Evolutionary conservation across 768 basidiomycete species (phyloP).

Genomic region (Lyophyllum decastes): DNA sequence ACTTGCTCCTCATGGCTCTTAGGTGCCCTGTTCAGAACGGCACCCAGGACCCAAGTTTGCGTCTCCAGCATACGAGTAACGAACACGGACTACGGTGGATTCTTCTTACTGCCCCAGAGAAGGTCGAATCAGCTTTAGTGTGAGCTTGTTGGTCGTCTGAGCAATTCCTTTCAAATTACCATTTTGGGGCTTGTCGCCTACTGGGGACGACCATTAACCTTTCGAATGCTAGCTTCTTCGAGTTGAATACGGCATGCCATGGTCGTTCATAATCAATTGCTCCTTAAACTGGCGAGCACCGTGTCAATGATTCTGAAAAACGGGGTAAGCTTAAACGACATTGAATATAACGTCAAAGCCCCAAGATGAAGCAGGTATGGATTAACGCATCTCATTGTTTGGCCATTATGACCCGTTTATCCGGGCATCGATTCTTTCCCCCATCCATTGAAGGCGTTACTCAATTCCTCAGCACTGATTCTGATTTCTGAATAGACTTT

Average conservation of each 20-base stretch:
- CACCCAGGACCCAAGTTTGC: background rate
- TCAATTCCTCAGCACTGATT: no score
- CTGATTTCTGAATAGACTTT: no score
- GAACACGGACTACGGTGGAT: background rate
- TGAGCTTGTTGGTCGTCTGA: background rate
- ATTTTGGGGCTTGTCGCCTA: background rate
- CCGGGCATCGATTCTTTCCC: background rate
- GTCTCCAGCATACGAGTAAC: background rate
- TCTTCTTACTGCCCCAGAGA: background rate
- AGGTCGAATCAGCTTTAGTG: background rate
- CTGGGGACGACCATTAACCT: background rate
- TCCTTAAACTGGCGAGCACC: background rate
- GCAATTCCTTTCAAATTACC: slow-evolving; percentile 5
- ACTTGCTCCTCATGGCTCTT: background rate
- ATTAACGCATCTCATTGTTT: background rate
- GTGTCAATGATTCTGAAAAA: background rate
- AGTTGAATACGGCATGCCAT: background rate
- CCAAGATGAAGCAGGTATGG: background rate
- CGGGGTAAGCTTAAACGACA: no score
- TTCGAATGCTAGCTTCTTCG: background rate
- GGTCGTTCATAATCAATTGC: background rate
- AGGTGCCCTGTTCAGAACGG: background rate
- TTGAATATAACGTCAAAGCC: background rate
- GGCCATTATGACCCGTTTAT: background rate
- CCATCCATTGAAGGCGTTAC: background rate